Conservation (phyloP, 768 basidiomycete genomes). For the Mycena vulgaris region DNA sequence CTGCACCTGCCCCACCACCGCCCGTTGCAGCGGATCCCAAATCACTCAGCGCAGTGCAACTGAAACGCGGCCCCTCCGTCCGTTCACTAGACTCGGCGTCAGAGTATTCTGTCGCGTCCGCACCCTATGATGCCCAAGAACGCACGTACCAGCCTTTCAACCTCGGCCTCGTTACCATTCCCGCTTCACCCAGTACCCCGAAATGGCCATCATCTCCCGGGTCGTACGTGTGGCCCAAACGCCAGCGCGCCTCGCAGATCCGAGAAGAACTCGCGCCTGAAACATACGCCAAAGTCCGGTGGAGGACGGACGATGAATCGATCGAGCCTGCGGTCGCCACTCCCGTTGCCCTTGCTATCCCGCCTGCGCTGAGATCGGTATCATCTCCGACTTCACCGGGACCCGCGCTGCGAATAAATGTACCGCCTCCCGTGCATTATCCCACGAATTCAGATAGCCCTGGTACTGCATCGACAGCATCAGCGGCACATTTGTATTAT, state of each 20-base stretch:
- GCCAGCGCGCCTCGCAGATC: constrained; percentile 34
- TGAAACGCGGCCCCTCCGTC: constrained; percentile 30
- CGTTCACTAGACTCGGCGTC: constrained; percentile 49
- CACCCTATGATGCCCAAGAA: constrained; percentile 46
- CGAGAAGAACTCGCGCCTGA: constrained; percentile 39
- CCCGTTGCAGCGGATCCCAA: not conserved
- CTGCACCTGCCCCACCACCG: constrained; percentile 4
- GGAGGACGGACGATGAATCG: constrained; percentile 32
- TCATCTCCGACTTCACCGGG: not conserved
- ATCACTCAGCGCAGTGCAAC: not conserved
- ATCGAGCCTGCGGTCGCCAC: constrained; percentile 8
- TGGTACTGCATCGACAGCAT: constrained; percentile 1
- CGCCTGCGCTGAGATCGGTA: constrained; percentile 1
- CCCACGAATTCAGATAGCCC: constrained; percentile 13
- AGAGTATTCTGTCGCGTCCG: constrained; percentile 55
- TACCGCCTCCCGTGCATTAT: constrained; percentile 14
- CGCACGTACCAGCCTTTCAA: constrained; percentile 42
- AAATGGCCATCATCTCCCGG: constrained; percentile 37
- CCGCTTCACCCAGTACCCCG: constrained; percentile 38
- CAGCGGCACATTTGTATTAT: constrained; percentile 21
- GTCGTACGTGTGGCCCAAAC: constrained; percentile 35
- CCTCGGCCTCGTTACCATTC: constrained; percentile 40
- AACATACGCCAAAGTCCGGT: constrained; percentile 38
- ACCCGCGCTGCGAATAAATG: constrained; percentile 17
- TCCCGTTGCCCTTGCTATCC: constrained; percentile 33